Percentiles rank a stretch among this genome's conserved stretches.
Conservation (phyloP, 352 stramenopile species). For the Globisporangium viniferum region DNA sequence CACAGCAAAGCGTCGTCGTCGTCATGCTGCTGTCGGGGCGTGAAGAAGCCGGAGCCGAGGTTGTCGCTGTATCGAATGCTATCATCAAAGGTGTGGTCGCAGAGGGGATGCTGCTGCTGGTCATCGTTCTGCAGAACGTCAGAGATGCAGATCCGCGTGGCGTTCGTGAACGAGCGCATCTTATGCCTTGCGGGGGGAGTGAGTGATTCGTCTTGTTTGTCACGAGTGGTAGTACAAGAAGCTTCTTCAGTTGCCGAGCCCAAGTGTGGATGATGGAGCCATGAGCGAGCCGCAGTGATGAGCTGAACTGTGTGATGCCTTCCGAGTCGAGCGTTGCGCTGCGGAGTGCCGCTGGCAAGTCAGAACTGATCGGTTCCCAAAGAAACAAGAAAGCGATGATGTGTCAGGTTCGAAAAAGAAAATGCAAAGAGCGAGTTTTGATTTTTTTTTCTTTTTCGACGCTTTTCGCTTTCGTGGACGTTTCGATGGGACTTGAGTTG, state of each 20-base stretch:
- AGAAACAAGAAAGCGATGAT: not conserved
- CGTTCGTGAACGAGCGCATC: constrained; percentile 10
- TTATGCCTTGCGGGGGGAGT: not conserved
- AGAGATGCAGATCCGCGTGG: not conserved
- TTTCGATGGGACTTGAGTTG: not conserved
- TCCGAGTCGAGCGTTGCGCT: not conserved
- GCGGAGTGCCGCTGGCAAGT: no score
- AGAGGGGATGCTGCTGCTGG: not conserved
- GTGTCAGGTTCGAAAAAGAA: not conserved
- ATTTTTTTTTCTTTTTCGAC: no score
- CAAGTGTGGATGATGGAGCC: not conserved
- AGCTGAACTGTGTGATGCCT: not conserved
- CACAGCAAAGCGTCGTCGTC: not conserved
- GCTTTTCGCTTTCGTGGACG: not conserved
- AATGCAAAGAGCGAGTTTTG: not conserved
- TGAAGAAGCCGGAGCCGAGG: not conserved
- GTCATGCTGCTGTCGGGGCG: not conserved
- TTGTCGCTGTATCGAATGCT: not conserved
- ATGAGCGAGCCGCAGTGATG: not conserved
- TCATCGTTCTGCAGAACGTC: not conserved
- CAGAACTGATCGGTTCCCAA: not conserved
- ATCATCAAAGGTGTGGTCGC: not conserved
- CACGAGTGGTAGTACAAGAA: not conserved
- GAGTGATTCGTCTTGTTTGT: not conserved
- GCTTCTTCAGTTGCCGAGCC: not conserved